Evolutionary conservation across 257 asterid species (phyloP).

Genomic region (Nemophila menziesii): DNA sequence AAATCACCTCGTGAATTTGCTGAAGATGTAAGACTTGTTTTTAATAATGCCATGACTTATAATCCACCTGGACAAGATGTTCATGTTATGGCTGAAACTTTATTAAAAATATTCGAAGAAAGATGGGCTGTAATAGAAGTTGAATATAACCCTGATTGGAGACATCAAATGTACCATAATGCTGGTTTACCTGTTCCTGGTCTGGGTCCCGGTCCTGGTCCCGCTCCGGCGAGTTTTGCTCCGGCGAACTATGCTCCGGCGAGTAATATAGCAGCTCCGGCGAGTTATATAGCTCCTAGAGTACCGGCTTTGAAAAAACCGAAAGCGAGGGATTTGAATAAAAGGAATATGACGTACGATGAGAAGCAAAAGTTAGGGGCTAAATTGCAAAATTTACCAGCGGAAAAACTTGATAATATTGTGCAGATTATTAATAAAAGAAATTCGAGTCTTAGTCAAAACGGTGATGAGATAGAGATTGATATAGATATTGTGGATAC

Average conservation of each 20-base stretch:
- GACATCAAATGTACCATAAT: constrained; percentile 13
- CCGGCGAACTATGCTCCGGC: constrained; percentile 4
- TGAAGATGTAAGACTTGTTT: constrained; percentile 18
- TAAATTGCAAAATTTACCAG: constrained; percentile 16
- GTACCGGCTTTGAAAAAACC: constrained; percentile 18
- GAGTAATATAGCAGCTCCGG: constrained; percentile 4
- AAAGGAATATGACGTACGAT: constrained; percentile 21
- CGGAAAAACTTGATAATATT: constrained; percentile 18
- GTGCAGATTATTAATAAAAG: constrained; percentile 22
- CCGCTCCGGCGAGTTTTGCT: not conserved
- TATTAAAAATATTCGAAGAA: constrained; percentile 18
- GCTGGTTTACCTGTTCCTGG: constrained; percentile 11
- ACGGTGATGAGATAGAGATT: constrained; percentile 18
- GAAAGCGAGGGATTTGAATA: constrained; percentile 15
- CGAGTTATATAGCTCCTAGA: constrained; percentile 5
- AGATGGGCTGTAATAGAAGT: constrained; percentile 16
- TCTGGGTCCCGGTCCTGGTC: constrained; percentile 4
- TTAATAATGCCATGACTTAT: constrained; percentile 16
- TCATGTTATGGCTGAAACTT: constrained; percentile 17
- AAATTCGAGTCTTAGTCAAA: constrained; percentile 12
- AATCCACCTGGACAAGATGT: constrained; percentile 22
- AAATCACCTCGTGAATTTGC: constrained; percentile 14
- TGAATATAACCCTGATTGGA: constrained; percentile 15
- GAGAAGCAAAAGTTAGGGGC: constrained; percentile 19
- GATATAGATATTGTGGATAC: constrained; percentile 18